Evolutionary conservation across 495 filamentous ascomycete genomes (phyloP).

Genomic region (Daldinia childiae): DNA sequence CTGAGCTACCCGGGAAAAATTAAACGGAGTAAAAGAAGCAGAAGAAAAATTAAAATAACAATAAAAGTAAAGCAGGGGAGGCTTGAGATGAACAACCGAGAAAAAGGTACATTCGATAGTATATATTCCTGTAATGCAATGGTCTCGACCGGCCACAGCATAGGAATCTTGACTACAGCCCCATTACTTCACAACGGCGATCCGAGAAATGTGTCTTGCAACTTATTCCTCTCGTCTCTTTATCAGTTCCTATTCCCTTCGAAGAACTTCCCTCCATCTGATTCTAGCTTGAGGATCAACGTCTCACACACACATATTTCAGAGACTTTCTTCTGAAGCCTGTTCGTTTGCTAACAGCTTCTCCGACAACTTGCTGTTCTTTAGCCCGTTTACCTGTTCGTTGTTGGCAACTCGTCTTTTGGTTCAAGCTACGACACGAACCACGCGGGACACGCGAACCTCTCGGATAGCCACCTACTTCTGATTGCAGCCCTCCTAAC

Average conservation of each 20-base stretch:
- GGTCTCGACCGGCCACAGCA: constrained; percentile 44
- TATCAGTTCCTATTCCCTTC: constrained; percentile 44
- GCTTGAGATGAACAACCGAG: constrained; percentile 45
- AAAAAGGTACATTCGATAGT: constrained; percentile 49
- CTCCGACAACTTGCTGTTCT: constrained; percentile 42
- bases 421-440: constrained; percentile 44
- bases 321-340: constrained; percentile 31
- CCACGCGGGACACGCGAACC: constrained; percentile 45
- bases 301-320: constrained; percentile 46
- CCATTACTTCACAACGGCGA: constrained; percentile 44
- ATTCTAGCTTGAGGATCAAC: constrained; percentile 46
- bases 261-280: constrained; percentile 43
- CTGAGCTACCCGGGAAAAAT: constrained; percentile 12
- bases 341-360: constrained; percentile 42
- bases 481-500: constrained; percentile 54
- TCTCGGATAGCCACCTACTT: constrained; percentile 52
- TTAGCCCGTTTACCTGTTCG: constrained; percentile 40
- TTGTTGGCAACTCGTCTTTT: constrained; percentile 40
- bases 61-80: constrained; percentile 43
- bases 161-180: constrained; percentile 44
- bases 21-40: constrained; percentile 17
- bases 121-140: constrained; percentile 45
- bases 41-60: constrained; percentile 15
- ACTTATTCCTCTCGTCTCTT: constrained; percentile 43
- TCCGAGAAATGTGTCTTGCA: constrained; percentile 45